Percentiles rank a stretch among this genome's conserved stretches.
Conservation (phyloP, 805 yeast species). For the Kurtzmaniella fragi region DNA sequence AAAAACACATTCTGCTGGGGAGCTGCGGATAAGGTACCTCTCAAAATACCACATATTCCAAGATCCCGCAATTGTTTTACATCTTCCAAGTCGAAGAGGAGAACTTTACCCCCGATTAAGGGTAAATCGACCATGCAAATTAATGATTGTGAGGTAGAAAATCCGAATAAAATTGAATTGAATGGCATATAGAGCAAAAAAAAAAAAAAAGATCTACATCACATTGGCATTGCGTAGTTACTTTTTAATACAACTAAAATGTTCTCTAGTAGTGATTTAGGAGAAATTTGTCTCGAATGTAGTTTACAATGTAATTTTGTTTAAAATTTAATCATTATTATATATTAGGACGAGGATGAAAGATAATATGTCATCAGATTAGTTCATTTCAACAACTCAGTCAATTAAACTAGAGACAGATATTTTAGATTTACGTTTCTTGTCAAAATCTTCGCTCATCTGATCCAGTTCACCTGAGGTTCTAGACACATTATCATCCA, state of each 20-base stretch:
- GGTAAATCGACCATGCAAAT: constrained; percentile 17
- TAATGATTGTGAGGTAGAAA: no score
- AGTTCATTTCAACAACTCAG: constrained; percentile 9
- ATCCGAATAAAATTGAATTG: no score
- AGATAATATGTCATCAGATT: no score
- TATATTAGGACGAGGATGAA: no score
- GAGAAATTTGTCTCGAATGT: no score
- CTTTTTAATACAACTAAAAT: no score
- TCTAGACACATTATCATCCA: constrained; percentile 3
- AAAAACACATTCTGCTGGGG: constrained; percentile 90
- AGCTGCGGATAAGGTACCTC: constrained; percentile 83
- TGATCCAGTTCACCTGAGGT: constrained; percentile 2
- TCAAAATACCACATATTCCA: constrained; percentile 70
- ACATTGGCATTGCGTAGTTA: no score
- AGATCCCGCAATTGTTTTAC: constrained; percentile 51
- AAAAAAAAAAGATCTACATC: no score
- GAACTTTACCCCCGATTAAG: constrained; percentile 38
- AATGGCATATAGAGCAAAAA: no score
- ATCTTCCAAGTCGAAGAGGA: constrained; percentile 55
- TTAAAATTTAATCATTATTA: no score
- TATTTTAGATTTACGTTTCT: constrained; percentile 19
- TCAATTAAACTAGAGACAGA: constrained; percentile 31
- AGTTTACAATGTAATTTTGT: no score
- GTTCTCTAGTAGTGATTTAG: no score
- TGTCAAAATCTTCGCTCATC: constrained; percentile 3